These are phyloP conservation scores for Podospora appendiculata DNA, from an alignment of 495 filamentous ascomycete genomes.

Conservation along the genomic window DNA sequence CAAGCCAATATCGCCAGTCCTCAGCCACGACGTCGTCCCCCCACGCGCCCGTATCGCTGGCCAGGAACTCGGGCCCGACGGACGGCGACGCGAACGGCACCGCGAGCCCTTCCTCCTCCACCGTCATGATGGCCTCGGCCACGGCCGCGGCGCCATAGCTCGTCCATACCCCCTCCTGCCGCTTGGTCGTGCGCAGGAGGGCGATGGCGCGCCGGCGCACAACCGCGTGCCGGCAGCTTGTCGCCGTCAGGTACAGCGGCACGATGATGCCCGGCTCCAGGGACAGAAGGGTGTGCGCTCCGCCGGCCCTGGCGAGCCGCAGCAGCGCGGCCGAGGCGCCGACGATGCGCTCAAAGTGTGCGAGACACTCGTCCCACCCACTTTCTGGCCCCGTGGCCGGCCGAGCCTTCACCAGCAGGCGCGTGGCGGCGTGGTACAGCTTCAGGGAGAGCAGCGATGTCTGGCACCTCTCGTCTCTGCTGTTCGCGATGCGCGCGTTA, in stretches of 20 bases:
- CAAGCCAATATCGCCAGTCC: too few relatives aligned
- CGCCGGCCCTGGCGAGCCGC: neutral
- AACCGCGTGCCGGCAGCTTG: slow-evolving; percentile 13
- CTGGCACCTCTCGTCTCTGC: neutral
- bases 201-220: slow-evolving; percentile 8
- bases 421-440: slow-evolving; percentile 6
- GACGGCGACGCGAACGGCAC: too few relatives aligned
- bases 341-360: slow-evolving; percentile 6
- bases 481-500: neutral
- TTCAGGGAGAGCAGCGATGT: slow-evolving; percentile 1
- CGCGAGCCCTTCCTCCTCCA: slow-evolving; percentile 11
- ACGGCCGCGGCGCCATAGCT: slow-evolving; percentile 3
- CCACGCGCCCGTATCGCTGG: too few relatives aligned
- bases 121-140: slow-evolving; percentile 3
- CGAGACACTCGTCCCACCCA: slow-evolving; percentile 4
- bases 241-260: slow-evolving; percentile 7
- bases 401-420: neutral
- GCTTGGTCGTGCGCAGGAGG: slow-evolving; percentile 6
- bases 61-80: too few relatives aligned
- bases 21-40: too few relatives aligned
- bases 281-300: slow-evolving; percentile 12
- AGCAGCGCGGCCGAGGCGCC: neutral
- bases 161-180: slow-evolving; percentile 18
- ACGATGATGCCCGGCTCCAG: slow-evolving; percentile 14
- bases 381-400: slow-evolving; percentile 3